Conservation (phyloP, 2,329 filamentous ascomycete genomes). For the Calonectria hongkongensis region DNA sequence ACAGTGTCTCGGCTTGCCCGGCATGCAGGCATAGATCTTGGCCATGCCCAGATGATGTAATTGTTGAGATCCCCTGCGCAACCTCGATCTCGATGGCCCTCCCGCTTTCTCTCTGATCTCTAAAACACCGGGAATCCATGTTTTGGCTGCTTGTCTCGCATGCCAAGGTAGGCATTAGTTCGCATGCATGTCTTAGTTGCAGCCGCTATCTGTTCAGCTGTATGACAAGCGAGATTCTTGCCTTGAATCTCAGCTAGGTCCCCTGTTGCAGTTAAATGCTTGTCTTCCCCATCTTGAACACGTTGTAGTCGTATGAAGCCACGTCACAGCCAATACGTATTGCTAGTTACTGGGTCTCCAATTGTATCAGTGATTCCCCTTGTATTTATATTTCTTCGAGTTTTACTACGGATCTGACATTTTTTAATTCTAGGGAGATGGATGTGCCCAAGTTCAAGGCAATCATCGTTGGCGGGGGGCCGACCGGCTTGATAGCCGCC, state of each 20-base stretch:
- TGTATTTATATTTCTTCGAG: not conserved
- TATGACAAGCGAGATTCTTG: not conserved
- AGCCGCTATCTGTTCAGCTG: not conserved
- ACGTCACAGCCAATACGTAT: too few species aligned
- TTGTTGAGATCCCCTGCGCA: not conserved
- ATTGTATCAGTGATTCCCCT: too few species aligned
- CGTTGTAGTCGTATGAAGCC: too few species aligned
- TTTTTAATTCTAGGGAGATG: not conserved
- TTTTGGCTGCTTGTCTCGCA: not conserved
- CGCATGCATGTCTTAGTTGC: not conserved
- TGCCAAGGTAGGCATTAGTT: not conserved
- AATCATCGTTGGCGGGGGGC: constrained; percentile 57
- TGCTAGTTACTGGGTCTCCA: too few species aligned
- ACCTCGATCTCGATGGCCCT: not conserved
- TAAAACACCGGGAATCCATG: not conserved
- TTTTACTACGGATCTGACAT: not conserved
- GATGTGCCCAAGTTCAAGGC: constrained; percentile 41
- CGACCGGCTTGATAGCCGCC: constrained; percentile 54
- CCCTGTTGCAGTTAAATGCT: not conserved
- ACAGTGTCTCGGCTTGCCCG: not conserved
- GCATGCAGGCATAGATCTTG: not conserved
- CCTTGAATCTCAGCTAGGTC: not conserved
- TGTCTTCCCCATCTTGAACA: not conserved
- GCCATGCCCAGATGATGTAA: not conserved
- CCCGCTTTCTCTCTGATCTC: too few species aligned